Percentiles rank a stretch among this genome's conserved stretches.
Conservation (phyloP, 225 moss, liverwort and hornwort genomes). For the Thuidium tamariscinum region DNA sequence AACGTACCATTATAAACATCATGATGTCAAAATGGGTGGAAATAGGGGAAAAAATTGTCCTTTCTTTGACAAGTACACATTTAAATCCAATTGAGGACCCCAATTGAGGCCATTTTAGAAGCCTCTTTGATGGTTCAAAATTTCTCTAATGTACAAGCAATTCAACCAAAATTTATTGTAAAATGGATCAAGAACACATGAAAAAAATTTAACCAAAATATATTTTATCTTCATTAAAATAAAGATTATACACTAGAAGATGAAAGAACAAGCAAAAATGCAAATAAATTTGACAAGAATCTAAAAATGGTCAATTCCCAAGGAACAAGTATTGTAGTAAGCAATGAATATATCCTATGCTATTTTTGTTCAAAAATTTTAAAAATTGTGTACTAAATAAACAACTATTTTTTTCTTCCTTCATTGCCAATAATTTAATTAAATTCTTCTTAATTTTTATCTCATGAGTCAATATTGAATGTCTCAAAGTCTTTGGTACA, state of each 20-base stretch:
- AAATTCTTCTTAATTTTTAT: neutral
- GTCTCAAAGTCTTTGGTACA: neutral
- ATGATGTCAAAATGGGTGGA: too few relatives aligned
- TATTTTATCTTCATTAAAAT: neutral
- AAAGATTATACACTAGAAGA: neutral
- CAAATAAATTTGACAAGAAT: neutral
- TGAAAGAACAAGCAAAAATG: neutral
- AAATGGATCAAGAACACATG: neutral
- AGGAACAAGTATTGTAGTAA: neutral
- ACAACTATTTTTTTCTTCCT: neutral
- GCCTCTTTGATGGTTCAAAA: too few relatives aligned
- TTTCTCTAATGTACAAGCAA: too few relatives aligned
- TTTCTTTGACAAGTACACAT: too few relatives aligned
- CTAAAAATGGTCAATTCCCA: neutral
- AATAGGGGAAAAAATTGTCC: too few relatives aligned
- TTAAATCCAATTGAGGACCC: too few relatives aligned
- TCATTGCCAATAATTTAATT: neutral
- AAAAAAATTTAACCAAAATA: neutral
- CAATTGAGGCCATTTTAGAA: too few relatives aligned
- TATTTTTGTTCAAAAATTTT: neutral
- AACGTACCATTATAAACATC: too few relatives aligned
- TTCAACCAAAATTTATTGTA: neutral
- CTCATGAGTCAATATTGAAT: neutral
- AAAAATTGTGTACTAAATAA: neutral
- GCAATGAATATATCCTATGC: rapidly evolving